phyloP scores from a whole-genome alignment of 2,329 filamentous ascomycete species.

The Pseudopithomyces chartarum region DNA sequence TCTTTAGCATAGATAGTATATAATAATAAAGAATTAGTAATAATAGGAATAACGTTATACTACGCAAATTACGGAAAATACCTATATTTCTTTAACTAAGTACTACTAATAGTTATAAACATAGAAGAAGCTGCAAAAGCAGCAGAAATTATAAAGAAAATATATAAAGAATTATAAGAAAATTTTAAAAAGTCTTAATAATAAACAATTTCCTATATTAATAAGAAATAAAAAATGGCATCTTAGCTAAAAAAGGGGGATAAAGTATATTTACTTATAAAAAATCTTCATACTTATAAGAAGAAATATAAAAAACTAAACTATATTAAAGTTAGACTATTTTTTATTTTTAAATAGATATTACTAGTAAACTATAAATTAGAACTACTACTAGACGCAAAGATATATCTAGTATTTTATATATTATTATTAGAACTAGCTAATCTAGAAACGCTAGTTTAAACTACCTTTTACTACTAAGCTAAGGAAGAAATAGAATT shows the following conservation, averaged over 20 bases:
- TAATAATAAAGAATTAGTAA: conserved; percentile 5
- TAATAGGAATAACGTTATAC: background rate
- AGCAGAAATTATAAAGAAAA: conserved; percentile 1
- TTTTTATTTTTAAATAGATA: conserved; percentile 1
- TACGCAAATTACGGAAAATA: conserved; percentile 5
- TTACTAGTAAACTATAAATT: background rate
- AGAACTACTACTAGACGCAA: background rate
- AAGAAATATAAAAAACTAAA: background rate
- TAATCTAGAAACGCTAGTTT: background rate
- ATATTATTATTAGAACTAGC: background rate
- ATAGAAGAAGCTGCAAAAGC: background rate
- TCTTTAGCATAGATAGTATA: background rate
- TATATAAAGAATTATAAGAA: background rate
- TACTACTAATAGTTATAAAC: background rate
- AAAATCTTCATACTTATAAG: background rate
- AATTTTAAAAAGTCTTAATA: background rate
- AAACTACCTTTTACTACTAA: conserved; percentile 2
- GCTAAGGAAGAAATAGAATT: background rate
- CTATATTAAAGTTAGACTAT: conserved; percentile 1
- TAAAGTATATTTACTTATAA: conserved; percentile 8
- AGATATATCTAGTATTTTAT: background rate
- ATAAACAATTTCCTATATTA: conserved; percentile 4
- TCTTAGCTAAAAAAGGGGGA: conserved; percentile 8
- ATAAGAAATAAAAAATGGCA: conserved; percentile 5
- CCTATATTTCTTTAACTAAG: conserved; percentile 3